Percentiles rank a stretch among this genome's conserved stretches.
These are phyloP conservation scores for Boletus reticulatus DNA, from an alignment of 768 basidiomycete species.

Conservation along the genomic window DNA sequence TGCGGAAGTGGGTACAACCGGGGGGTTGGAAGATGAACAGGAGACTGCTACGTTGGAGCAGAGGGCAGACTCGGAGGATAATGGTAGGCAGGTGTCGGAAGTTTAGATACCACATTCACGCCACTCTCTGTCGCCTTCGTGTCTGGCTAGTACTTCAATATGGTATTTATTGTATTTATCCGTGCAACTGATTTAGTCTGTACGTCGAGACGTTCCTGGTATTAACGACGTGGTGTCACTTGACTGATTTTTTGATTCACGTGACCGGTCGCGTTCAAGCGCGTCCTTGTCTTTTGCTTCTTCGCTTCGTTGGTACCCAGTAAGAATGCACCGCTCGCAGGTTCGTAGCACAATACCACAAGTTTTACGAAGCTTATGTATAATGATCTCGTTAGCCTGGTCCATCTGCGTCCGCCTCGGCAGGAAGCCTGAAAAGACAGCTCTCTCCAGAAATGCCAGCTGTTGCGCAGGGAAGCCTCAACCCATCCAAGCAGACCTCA, in stretches of 20 bases:
- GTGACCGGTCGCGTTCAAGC: constrained; percentile 18
- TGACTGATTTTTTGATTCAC: constrained; percentile 24
- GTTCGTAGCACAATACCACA: constrained; percentile 2
- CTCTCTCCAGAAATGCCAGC: constrained; percentile 18
- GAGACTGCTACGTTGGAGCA: no score
- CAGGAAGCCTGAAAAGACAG: constrained; percentile 21
- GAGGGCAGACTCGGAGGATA: no score
- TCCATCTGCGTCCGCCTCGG: constrained; percentile 15
- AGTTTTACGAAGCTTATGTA: neutral
- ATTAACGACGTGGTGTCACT: no score
- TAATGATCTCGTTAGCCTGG: constrained; percentile 2
- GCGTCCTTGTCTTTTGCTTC: neutral
- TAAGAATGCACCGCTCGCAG: constrained; percentile 17
- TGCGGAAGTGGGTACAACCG: no score
- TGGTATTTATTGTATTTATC: no score
- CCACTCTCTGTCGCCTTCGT: no score
- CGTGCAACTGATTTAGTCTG: no score
- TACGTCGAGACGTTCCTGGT: no score
- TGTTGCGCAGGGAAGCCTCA: neutral
- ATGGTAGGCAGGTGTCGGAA: no score
- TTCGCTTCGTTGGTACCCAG: neutral
- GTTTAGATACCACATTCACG: no score
- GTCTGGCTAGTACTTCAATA: no score
- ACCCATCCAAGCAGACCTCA: neutral
- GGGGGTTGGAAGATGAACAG: no score